These are phyloP conservation scores for Syncephalastrum contaminatum DNA, from an alignment of 371 early-diverging fungal species.

Conservation along the genomic window DNA sequence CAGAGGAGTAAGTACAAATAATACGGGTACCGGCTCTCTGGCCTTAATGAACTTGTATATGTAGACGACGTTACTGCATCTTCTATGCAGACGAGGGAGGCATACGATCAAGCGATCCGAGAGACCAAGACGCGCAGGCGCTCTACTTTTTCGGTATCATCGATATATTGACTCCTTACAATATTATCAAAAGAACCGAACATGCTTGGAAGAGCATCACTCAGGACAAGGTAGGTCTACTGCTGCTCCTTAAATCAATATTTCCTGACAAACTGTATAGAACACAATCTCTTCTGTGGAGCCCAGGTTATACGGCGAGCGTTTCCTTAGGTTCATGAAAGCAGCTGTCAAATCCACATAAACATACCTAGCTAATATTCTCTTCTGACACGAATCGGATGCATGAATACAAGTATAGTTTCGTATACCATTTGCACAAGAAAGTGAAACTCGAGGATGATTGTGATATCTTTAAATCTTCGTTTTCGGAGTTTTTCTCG, in stretches of 20 bases:
- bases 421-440: too few relatives aligned
- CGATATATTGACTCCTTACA: conserved; percentile 94
- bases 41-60: background rate
- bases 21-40: background rate
- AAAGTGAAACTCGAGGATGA: too few relatives aligned
- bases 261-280: conserved; percentile 6
- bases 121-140: conserved; percentile 59
- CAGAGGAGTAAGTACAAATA: conserved; percentile 38
- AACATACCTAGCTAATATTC: background rate
- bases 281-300: conserved; percentile 84
- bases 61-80: conserved; percentile 63
- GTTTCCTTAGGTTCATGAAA: conserved; percentile 86
- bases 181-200: conserved; percentile 80
- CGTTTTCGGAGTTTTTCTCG: too few relatives aligned
- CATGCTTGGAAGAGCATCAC: conserved; percentile 81
- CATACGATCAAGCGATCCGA: conserved; percentile 72
- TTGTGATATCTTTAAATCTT: too few relatives aligned
- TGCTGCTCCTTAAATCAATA: background rate
- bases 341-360: background rate
- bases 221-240: conserved; percentile 60
- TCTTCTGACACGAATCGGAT: background rate
- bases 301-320: conserved; percentile 77
- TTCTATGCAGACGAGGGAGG: conserved; percentile 94
- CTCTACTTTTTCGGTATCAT: conserved; percentile 94
- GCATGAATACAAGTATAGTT: too few relatives aligned